Percentiles rank a stretch among this genome's conserved stretches.
Evolutionary conservation across 441 rosid genomes (phyloP).

Genomic region (Jatropha multifida): DNA sequence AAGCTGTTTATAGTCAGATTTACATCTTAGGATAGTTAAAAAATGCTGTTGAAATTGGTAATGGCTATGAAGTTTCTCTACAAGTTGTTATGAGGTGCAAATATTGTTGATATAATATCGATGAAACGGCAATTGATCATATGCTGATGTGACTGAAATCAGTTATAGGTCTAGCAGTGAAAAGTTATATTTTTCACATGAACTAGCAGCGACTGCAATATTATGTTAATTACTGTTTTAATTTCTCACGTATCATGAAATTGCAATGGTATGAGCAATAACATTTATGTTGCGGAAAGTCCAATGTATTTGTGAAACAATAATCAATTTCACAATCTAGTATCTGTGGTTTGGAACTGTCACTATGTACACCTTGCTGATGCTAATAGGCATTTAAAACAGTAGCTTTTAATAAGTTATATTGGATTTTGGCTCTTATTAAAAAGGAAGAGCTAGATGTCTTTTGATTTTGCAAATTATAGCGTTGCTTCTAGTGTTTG

Average conservation of each 20-base stretch:
- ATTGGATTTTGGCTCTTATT: neutral
- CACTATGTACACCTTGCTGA: constrained; percentile 1
- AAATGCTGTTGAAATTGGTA: neutral
- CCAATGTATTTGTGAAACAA: neutral
- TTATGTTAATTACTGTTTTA: constrained; percentile 6
- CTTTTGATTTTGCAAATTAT: neutral
- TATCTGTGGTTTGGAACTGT: neutral
- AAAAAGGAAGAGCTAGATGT: neutral
- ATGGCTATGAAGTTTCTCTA: neutral
- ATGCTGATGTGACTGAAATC: constrained; percentile 12
- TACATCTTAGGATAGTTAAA: neutral
- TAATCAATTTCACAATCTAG: neutral
- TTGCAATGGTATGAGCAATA: neutral
- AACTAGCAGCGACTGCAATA: neutral
- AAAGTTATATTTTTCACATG: neutral
- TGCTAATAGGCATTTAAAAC: neutral
- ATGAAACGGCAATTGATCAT: neutral
- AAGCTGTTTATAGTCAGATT: neutral
- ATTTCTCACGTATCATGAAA: neutral
- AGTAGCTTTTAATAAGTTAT: neutral
- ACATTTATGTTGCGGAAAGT: neutral
- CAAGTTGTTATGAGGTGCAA: constrained; percentile 1
- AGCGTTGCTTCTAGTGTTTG: neutral
- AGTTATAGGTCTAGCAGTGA: neutral
- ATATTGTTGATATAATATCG: neutral